Evolutionary conservation across 2,329 filamentous ascomycete genomes (phyloP).

Genomic region (Claviceps humidiphila): DNA sequence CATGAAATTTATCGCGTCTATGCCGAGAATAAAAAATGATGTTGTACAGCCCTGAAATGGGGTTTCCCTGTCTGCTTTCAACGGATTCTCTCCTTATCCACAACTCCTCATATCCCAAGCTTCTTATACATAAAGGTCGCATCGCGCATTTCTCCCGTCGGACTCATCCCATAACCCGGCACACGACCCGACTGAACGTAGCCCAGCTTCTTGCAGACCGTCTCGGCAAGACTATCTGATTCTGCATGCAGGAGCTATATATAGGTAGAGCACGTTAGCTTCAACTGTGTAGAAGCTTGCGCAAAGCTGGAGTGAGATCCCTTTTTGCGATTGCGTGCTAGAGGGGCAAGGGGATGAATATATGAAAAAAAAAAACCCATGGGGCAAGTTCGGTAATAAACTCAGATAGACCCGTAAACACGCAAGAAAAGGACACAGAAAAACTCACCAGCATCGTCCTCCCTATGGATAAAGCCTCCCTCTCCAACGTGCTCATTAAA

Average conservation of each 20-base stretch:
- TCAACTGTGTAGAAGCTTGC: no score
- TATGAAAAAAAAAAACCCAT: background rate
- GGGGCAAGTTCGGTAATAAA: background rate
- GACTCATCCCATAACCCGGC: constrained; percentile 38
- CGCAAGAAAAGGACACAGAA: background rate
- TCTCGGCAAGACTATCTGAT: constrained; percentile 37
- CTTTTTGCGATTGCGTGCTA: no score
- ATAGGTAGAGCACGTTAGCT: background rate
- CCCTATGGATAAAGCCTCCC: constrained; percentile 34
- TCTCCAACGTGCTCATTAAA: constrained; percentile 42
- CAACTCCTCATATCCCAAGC: constrained; percentile 16
- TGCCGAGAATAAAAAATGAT: no score
- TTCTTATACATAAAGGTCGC: constrained; percentile 48
- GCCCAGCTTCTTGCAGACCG: constrained; percentile 40
- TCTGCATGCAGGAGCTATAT: constrained; percentile 38
- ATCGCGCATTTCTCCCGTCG: constrained; percentile 33
- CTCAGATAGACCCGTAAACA: background rate
- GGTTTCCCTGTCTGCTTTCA: no score
- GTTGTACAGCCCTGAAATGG: no score
- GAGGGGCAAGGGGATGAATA: background rate
- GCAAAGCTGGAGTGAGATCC: no score
- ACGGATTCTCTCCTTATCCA: background rate
- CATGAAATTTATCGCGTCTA: no score
- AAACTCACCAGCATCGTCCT: constrained; percentile 39
- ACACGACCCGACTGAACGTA: constrained; percentile 43